These are phyloP conservation scores for Xylaria telfairii DNA, from an alignment of 495 filamentous ascomycete species.

Conservation along the genomic window DNA sequence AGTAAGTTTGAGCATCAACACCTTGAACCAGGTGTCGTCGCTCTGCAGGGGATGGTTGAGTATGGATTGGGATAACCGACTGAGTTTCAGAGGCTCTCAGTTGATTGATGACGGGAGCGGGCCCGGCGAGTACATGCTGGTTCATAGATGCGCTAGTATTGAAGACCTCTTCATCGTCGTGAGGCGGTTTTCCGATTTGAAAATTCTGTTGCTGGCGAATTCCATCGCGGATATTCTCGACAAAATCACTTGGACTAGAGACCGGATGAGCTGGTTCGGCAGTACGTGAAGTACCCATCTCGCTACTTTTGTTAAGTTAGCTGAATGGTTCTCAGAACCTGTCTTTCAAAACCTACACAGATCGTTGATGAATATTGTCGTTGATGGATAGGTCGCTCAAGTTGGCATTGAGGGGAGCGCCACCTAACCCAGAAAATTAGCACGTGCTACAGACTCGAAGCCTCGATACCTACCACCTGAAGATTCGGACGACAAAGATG, in stretches of 20 bases:
- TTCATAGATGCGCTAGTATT: conserved; percentile 8
- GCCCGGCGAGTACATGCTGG: neutral
- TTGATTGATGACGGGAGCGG: conserved; percentile 20
- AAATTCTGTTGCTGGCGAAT: conserved; percentile 13
- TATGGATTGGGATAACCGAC: conserved; percentile 15
- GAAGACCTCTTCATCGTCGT: conserved; percentile 20
- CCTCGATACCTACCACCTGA: conserved; percentile 16
- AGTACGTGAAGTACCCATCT: conserved; percentile 5
- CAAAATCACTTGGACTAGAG: neutral
- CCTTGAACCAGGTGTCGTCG: conserved; percentile 31
- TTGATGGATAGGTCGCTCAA: conserved; percentile 10
- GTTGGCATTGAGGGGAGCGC: conserved; percentile 15
- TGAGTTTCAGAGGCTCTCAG: neutral
- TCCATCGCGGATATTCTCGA: neutral
- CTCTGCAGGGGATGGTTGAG: conserved; percentile 17
- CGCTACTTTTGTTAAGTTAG: conserved; percentile 21
- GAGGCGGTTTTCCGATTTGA: conserved; percentile 25
- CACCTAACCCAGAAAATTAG: conserved; percentile 14
- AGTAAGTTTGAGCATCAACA: conserved; percentile 64
- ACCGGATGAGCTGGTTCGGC: neutral
- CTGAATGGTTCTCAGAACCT: neutral
- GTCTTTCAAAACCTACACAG: neutral
- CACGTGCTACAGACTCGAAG: neutral
- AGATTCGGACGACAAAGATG: conserved; percentile 23
- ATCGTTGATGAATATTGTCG: conserved; percentile 21